Evolutionary conservation across 2,329 filamentous ascomycete genomes (phyloP).

Genomic region (Neonectria sp.): DNA sequence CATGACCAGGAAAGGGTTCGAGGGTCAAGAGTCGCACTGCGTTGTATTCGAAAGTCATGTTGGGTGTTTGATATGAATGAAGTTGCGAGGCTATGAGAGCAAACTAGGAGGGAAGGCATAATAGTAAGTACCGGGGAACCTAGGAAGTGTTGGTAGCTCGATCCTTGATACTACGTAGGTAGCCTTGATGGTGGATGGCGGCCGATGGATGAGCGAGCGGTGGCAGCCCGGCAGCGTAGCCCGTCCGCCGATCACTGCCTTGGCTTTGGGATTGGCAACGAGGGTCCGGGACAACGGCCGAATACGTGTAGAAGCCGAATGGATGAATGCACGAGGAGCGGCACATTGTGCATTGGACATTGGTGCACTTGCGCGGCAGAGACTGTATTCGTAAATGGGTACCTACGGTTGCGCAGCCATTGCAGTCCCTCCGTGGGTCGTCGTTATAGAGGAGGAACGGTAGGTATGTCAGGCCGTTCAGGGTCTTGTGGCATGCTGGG

Average conservation of each 20-base stretch:
- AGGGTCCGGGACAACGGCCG: slow-evolving; percentile 24
- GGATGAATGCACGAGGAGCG: slow-evolving; percentile 16
- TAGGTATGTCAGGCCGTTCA: background rate
- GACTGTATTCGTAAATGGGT: too few species aligned
- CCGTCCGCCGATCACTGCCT: slow-evolving; percentile 30
- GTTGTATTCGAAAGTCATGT: slow-evolving; percentile 2
- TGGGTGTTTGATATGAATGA: background rate
- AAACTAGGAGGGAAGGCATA: background rate
- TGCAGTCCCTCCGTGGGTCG: background rate
- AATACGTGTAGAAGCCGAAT: slow-evolving; percentile 24
- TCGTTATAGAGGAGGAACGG: slow-evolving; percentile 6
- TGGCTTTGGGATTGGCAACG: slow-evolving; percentile 24
- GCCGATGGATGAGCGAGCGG: slow-evolving; percentile 4
- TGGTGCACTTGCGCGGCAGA: slow-evolving; percentile 1
- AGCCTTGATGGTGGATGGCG: slow-evolving; percentile 16
- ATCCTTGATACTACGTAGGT: slow-evolving; percentile 7
- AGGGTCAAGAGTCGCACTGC: background rate
- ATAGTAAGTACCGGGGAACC: background rate
- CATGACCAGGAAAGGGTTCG: background rate
- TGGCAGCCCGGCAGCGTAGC: slow-evolving; percentile 20
- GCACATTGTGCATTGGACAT: slow-evolving; percentile 16
- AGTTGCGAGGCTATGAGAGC: background rate
- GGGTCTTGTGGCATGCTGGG: slow-evolving; percentile 1
- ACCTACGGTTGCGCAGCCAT: background rate
- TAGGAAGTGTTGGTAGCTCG: background rate